Conservation (phyloP, 2,329 filamentous ascomycete species). For the Cladosporium austrohemisphaericum region DNA sequence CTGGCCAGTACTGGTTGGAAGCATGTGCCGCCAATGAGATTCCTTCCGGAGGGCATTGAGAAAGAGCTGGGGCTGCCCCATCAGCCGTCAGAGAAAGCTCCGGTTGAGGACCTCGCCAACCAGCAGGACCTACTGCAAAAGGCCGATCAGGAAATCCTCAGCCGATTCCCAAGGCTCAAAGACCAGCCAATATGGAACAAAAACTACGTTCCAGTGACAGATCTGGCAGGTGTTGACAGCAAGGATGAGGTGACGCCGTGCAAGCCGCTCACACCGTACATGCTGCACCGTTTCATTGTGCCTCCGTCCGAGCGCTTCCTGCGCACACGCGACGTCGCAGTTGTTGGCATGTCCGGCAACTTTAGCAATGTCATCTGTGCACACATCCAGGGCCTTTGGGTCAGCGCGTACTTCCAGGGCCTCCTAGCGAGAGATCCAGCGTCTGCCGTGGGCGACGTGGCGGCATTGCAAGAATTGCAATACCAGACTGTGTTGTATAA, state of each 20-base stretch:
- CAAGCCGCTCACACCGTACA: slow-evolving; percentile 25
- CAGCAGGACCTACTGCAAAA: slow-evolving; percentile 30
- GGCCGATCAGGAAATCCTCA: slow-evolving; percentile 52
- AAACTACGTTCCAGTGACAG: slow-evolving; percentile 17
- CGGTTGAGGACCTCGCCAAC: slow-evolving; percentile 8
- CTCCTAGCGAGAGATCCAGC: slow-evolving; percentile 37
- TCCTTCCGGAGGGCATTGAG: slow-evolving; percentile 28
- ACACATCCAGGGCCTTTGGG: slow-evolving; percentile 41
- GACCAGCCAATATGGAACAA: slow-evolving; percentile 41
- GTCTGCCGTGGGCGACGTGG: slow-evolving; percentile 31
- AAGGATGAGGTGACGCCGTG: background rate
- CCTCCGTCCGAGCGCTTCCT: slow-evolving; percentile 32
- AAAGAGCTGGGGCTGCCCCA: slow-evolving; percentile 9
- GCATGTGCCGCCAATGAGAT: slow-evolving; percentile 47
- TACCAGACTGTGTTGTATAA: slow-evolving; percentile 52
- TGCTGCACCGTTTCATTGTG: slow-evolving; percentile 44
- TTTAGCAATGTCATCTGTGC: slow-evolving; percentile 39
- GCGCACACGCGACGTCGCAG: slow-evolving; percentile 37
- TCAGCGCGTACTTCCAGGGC: slow-evolving; percentile 60
- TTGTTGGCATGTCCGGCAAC: slow-evolving; percentile 38
- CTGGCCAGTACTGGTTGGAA: slow-evolving; percentile 58
- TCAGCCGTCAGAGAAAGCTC: slow-evolving; percentile 28
- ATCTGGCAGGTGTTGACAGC: slow-evolving; percentile 10
- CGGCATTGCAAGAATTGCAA: slow-evolving; percentile 39
- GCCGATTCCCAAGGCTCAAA: slow-evolving; percentile 51